Evolutionary conservation across 495 filamentous ascomycete genomes (phyloP).

Genomic region (Hypoxylon lienhwacheense): DNA sequence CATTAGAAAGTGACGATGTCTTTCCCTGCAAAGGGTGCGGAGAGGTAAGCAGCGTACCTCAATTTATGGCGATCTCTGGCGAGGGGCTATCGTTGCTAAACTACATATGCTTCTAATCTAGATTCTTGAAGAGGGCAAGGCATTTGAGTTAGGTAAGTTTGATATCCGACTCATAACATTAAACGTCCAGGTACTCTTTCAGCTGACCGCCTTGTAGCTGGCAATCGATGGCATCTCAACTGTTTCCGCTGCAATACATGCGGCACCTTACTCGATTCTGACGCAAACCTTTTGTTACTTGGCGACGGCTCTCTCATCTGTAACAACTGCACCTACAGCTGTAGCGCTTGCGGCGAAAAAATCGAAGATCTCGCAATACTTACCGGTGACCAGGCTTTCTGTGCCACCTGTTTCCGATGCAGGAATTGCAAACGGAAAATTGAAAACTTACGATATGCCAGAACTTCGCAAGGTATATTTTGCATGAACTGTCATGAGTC

Average conservation of each 20-base stretch:
- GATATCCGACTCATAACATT: neutral
- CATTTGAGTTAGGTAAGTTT: constrained; percentile 90
- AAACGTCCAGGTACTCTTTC: constrained; percentile 2
- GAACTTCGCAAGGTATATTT: constrained; percentile 97
- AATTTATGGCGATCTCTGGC: no score
- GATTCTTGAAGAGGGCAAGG: constrained; percentile 98
- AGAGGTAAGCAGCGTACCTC: constrained; percentile 62
- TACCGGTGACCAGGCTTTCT: constrained; percentile 98
- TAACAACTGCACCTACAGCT: constrained; percentile 99
- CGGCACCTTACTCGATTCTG: constrained; percentile 92
- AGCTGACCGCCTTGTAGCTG: constrained; percentile 59
- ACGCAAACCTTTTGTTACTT: constrained; percentile 95
- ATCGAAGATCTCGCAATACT: constrained; percentile 98
- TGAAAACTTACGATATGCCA: constrained; percentile 95
- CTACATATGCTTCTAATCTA: constrained; percentile 45
- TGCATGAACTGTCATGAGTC: constrained; percentile 99
- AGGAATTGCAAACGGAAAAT: constrained; percentile 98
- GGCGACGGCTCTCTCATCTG: constrained; percentile 98
- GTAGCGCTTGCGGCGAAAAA: constrained; percentile 94
- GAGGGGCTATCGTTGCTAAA: constrained; percentile 24
- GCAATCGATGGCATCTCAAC: constrained; percentile 98
- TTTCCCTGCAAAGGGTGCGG: constrained; percentile 98
- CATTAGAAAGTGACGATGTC: constrained; percentile 85
- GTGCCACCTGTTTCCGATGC: constrained; percentile 94
- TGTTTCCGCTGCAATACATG: constrained; percentile 99